phyloP scores from a whole-genome alignment of 805 yeast species.

The Myxozyma monticola region DNA sequence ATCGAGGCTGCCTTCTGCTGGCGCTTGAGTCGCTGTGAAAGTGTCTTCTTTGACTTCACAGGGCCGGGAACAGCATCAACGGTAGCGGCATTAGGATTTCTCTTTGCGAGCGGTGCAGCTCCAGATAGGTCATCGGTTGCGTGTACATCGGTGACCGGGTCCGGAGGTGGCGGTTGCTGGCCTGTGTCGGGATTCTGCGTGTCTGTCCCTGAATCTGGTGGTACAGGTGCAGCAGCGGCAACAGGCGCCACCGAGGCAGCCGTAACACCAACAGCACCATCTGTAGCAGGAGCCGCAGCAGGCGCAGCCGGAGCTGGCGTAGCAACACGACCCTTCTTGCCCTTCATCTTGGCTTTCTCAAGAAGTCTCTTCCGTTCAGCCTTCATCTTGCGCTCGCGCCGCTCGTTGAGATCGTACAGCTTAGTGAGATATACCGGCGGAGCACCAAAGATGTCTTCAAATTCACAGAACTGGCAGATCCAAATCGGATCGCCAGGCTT shows the following conservation, averaged over 20 bases:
- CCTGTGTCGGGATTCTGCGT: neutral
- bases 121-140: neutral
- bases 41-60: conserved; percentile 8
- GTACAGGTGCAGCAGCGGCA: neutral
- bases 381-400: conserved; percentile 22
- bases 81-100: neutral
- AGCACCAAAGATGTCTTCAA: conserved; percentile 28
- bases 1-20: conserved; percentile 9
- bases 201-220: neutral
- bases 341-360: conserved; percentile 30
- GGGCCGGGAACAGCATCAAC: neutral
- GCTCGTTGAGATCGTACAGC: conserved; percentile 26
- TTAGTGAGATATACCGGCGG: conserved; percentile 28
- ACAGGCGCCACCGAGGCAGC: neutral
- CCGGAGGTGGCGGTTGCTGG: neutral
- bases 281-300: neutral
- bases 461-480: conserved; percentile 35
- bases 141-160: conserved; percentile 6
- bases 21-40: conserved; percentile 8
- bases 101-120: too few species aligned
- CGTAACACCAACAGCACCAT: neutral
- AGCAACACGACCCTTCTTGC: conserved; percentile 19
- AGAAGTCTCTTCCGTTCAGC: conserved; percentile 27
- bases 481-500: conserved; percentile 26
- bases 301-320: neutral